Base-by-base conservation (phyloP, 345 rosid genomes). In the Clausena lansium region DNA sequence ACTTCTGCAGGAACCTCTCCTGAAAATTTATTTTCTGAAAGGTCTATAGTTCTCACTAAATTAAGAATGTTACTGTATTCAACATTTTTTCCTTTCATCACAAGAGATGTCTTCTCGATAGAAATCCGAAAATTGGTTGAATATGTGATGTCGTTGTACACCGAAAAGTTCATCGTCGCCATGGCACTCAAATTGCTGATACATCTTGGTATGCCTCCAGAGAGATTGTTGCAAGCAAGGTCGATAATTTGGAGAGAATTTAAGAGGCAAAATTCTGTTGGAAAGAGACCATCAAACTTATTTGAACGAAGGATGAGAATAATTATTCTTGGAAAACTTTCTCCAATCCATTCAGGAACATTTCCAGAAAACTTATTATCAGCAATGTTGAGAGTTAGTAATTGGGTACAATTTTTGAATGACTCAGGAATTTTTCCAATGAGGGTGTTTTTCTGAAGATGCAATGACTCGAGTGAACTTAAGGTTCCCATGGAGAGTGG, bases 281-380 rank as follows among this genome's bases (percentile, higher is more conserved):
- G 83, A 3, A 80, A 47, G 9, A 5, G 13, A 5, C 76, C 71
- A 20, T 27, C 22, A n/a, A 75, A 80, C n/a, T 75, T 75, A 62
- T 75, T 80, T 52, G 58, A 57, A 0, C 78, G 17, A 79, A 41
- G 35, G 47, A 19, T 67, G 38, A 79, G 78, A 58, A 79, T 25
- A 8, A 35, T 22, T 52, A 74, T 0, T 1, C 9, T 4, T 13
- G 74, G 41, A 24, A 74, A 24, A 0, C 20, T 73, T 7, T 9
- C 22, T 41, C 47, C 47, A 41, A 41, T 2, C 69, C 70, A 73
- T 1, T 28, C 10, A 10, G 82, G 74, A 10, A 79, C 28, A 4
- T 38, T 76, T 9, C 75, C 79, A 2, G 3, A 15, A 14, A 69
- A 69, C 24, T 27, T 35, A 69, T 69, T 45, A 25, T 45, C 72